Evolutionary conservation across 1,284 basidiomycete genomes (phyloP).

Genomic region (Ceratobasidium sp.): DNA sequence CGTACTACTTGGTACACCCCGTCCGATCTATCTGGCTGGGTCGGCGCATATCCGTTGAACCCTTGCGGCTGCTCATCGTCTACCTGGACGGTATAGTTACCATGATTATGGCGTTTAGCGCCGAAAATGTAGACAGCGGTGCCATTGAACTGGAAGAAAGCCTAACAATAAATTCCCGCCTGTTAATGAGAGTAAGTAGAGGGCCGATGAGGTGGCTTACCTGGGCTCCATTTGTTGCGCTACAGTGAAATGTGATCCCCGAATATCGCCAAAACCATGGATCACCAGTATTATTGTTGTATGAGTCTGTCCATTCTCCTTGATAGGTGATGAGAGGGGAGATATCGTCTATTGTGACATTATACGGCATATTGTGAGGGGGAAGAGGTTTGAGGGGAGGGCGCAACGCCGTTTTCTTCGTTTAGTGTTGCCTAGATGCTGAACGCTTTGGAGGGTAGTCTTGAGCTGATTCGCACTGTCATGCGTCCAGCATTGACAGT

Average conservation of each 20-base stretch:
- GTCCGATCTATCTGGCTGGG: neutral
- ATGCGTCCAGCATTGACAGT: too few species aligned
- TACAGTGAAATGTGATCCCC: conserved; percentile 22
- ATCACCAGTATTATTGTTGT: neutral
- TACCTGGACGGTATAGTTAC: conserved; percentile 20
- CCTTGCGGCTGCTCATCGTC: conserved; percentile 13
- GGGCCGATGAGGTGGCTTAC: neutral
- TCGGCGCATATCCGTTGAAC: conserved; percentile 18
- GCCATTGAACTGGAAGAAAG: conserved; percentile 21
- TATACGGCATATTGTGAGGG: conserved; percentile 20
- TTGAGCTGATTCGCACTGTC: too few species aligned
- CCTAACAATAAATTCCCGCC: neutral
- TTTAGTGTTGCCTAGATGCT: too few species aligned
- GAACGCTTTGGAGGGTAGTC: too few species aligned
- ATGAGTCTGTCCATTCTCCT: conserved; percentile 22
- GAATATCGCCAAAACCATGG: neutral
- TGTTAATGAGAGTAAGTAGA: too few species aligned
- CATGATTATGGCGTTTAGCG: conserved; percentile 32
- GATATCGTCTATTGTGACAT: conserved; percentile 30
- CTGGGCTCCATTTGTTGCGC: conserved; percentile 8
- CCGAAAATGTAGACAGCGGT: conserved; percentile 37
- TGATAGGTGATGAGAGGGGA: conserved; percentile 31
- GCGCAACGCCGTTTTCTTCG: too few species aligned
- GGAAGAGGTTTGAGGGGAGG: neutral
- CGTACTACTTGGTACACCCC: conserved; percentile 34